These are phyloP conservation scores for Gonapodya sp. DNA, from an alignment of 192 early-diverging fungal genomes.

Conservation along the genomic window DNA sequence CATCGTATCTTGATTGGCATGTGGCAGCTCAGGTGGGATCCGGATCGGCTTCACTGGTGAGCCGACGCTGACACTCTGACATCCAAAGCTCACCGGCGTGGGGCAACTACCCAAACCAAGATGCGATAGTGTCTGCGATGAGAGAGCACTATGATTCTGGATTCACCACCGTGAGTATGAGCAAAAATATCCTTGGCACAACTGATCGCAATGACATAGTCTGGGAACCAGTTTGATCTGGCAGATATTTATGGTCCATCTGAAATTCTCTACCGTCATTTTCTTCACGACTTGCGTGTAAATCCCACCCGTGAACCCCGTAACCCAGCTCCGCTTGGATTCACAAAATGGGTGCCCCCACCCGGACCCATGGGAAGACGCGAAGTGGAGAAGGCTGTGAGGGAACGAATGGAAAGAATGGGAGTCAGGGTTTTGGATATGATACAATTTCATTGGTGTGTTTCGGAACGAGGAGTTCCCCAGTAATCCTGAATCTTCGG, in stretches of 20 bases:
- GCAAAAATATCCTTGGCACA: no score
- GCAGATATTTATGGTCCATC: neutral
- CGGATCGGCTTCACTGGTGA: neutral
- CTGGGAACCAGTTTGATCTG: neutral
- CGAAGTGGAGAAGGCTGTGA: neutral
- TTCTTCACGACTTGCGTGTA: neutral
- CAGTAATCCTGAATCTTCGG: neutral
- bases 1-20: neutral
- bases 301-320: neutral
- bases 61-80: neutral
- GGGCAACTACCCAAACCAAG: neutral
- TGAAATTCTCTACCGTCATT: neutral
- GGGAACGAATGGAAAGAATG: neutral
- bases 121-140: neutral
- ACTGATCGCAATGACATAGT: no score
- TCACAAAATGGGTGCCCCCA: neutral
- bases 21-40: neutral
- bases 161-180: neutral
- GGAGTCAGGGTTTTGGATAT: neutral
- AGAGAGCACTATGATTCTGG: conserved; percentile 4
- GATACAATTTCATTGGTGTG: conserved; percentile 6
- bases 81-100: neutral
- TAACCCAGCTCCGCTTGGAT: neutral
- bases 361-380: neutral
- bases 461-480: no score